phyloP scores from a whole-genome alignment of 179 eudicot genomes.

The Silene noctiflora region DNA sequence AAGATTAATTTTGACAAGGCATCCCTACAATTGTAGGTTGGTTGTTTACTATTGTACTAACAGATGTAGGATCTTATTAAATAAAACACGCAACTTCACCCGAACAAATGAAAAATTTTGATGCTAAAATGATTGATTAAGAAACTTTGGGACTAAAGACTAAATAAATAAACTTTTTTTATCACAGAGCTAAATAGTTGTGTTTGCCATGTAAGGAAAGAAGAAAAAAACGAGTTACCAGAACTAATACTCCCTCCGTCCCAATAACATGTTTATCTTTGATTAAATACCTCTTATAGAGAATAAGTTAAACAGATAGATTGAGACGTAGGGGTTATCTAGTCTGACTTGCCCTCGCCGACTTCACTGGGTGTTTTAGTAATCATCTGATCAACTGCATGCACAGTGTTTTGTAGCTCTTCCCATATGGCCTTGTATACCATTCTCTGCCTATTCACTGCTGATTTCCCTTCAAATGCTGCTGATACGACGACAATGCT shows the following conservation, averaged over 20 bases:
- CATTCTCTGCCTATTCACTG: conserved; percentile 90
- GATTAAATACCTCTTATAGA: too few relatives aligned
- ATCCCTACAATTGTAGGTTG: too few relatives aligned
- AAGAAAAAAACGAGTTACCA: not conserved
- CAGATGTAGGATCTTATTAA: too few relatives aligned
- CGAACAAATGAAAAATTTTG: too few relatives aligned
- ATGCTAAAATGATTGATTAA: too few relatives aligned
- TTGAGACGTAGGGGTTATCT: not conserved
- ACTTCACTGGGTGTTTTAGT: conserved; percentile 84
- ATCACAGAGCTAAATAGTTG: not conserved
- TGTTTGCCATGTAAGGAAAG: too few relatives aligned
- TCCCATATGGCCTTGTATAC: conserved; percentile 98
- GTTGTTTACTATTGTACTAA: too few relatives aligned
- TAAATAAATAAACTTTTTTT: conserved; percentile 4
- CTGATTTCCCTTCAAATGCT: conserved; percentile 76
- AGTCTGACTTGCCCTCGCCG: conserved; percentile 33
- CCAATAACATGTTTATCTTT: too few relatives aligned
- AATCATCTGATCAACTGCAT: conserved; percentile 95
- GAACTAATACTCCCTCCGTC: not conserved
- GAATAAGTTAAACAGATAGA: too few relatives aligned
- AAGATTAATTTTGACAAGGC: too few relatives aligned
- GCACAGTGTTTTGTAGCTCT: conserved; percentile 82
- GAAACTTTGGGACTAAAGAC: too few relatives aligned
- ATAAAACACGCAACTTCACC: too few relatives aligned
- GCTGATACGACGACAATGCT: conserved; percentile 83